phyloP scores from a whole-genome alignment of 441 rosid species.

The Isatis lusitanica region DNA sequence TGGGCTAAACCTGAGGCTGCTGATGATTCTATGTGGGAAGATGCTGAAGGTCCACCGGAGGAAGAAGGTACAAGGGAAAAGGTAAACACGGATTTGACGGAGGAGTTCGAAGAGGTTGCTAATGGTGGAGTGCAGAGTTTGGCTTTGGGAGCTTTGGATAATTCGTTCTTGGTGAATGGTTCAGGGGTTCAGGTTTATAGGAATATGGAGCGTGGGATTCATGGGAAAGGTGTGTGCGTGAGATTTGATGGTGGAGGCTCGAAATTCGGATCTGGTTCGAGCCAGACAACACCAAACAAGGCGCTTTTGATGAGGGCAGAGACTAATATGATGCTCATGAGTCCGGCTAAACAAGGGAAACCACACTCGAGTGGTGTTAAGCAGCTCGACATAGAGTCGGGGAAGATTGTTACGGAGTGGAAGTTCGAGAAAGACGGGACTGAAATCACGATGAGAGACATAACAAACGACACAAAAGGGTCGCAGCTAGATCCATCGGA shows the following conservation, averaged over 20 bases:
- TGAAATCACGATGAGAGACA: slow-evolving; percentile 63
- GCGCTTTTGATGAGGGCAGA: slow-evolving; percentile 73
- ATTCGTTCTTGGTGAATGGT: slow-evolving; percentile 70
- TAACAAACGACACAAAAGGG: slow-evolving; percentile 63
- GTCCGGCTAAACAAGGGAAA: slow-evolving; percentile 61
- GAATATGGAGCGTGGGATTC: slow-evolving; percentile 59
- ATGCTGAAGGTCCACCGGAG: slow-evolving; percentile 51
- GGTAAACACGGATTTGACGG: slow-evolving; percentile 43
- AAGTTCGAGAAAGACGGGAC: slow-evolving; percentile 70
- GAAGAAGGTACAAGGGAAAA: slow-evolving; percentile 31
- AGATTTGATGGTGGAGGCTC: slow-evolving; percentile 47
- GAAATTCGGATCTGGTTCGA: slow-evolving; percentile 27
- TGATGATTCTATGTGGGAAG: slow-evolving; percentile 73
- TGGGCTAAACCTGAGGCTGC: slow-evolving; percentile 74
- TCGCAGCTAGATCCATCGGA: slow-evolving; percentile 80
- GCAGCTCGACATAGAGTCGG: slow-evolving; percentile 68
- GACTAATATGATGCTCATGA: slow-evolving; percentile 79
- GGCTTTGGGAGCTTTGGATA: slow-evolving; percentile 66
- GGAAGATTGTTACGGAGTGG: slow-evolving; percentile 78
- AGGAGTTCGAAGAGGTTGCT: slow-evolving; percentile 70
- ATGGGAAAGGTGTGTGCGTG: slow-evolving; percentile 61
- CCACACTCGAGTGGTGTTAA: slow-evolving; percentile 54
- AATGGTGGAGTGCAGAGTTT: slow-evolving; percentile 71
- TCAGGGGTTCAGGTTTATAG: slow-evolving; percentile 69
- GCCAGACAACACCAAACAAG: slow-evolving; percentile 53